Evolutionary conservation across 2,329 filamentous ascomycete genomes (phyloP), one percentile per base, ranked within the genome.

Genomic region (Botrytis elliptica): DNA sequence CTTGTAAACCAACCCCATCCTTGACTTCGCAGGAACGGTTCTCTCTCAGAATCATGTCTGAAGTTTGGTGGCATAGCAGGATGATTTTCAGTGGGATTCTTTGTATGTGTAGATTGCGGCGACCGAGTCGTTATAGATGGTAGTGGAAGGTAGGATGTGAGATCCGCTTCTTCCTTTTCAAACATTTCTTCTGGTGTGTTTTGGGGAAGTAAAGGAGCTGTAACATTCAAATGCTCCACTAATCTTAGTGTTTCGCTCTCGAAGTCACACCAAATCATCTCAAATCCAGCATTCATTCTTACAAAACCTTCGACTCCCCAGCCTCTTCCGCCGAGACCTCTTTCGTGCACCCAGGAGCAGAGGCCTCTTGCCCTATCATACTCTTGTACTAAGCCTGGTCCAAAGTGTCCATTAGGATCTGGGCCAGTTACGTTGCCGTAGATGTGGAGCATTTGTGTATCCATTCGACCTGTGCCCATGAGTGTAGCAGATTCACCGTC

Each of bases 221-320:
- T 86, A 3, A 86, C 82, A 75, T 87, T 86, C 25, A 85, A 74
- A 73, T 83, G 82, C 62, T 81, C 84, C 36, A 86, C 78, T 66
- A 87, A 75, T 70, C 82, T 79, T 70, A 86, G 76, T 29, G 83
- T 85, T 16, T 82, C 82, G 72, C 84, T 84, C 38, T 81, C 78
- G 70, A 87, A 87, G 73, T 86, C 82, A 75, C 85, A 87, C 85
- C 85, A 86, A n/a, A 86, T 85, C 77, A 86, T 79, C 79, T 87
- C 85, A 74, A 87, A 87, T 6, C 84, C 85, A 20, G 85, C 84
- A 76, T 87, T 86, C 85, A 87, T 87, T 73, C 85, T 82, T 60
- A 87, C 83, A 52, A 86, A 80, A 2, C 84, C 85, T 76, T 88
- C 86, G 46, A 85, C 83, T 55, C 85, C 85, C 85, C 84, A 86